Base-by-base conservation (phyloP, 176 grass and related monocot genomes). In the Microstegium vimineum region DNA sequence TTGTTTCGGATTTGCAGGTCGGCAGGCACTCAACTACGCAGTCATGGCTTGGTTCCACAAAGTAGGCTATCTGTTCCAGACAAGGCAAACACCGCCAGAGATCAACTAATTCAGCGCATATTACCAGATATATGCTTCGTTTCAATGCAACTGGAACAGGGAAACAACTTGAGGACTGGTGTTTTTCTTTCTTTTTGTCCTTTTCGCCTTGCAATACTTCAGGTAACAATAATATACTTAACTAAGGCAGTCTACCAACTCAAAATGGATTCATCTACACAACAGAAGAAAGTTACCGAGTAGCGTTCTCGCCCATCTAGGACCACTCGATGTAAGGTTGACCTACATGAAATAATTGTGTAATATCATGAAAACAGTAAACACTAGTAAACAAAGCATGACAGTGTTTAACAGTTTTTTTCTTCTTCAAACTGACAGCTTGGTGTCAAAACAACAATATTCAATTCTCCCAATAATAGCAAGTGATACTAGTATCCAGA, bases 11-110 rank as follows among this genome's bases (percentile, higher is more conserved):
- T 68, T 86, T 90, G 93, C 96, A 95, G 34, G 96, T 91, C 63
- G 93, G 96, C 62, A 99, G 83, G 85, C 96, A 99, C 82, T 99
- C 93, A 8, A 95, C 91, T 26, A 99, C 12, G 8, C 96, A 99
- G 18, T 99, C 96, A 16, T 90, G 91, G 83, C 85, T 97, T 77
- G 94, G 91, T 65, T 94, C 91, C 71, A 97, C 56, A 73, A 92
- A 94, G 74, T 87, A 94, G 61, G 91, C 89, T 74, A 97, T 90
- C 91, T 97, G 87, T 78, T 91, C 9, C 28, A 87, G 79, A 56
- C 33, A 86, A 78, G 54, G 54, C 66, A 33, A 63, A 30, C 4
- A 4, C 2, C 17, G 17, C 20, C 23, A 69, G 52, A 64, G 37
- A 23, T 28, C 60, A 74, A 31, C 16, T 47, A 31, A 49, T 47